Evolutionary conservation across 108 stramenopile genomes (phyloP), one percentile per base, ranked within the genome.

Genomic region (Stephanodiscus minutulus): DNA sequence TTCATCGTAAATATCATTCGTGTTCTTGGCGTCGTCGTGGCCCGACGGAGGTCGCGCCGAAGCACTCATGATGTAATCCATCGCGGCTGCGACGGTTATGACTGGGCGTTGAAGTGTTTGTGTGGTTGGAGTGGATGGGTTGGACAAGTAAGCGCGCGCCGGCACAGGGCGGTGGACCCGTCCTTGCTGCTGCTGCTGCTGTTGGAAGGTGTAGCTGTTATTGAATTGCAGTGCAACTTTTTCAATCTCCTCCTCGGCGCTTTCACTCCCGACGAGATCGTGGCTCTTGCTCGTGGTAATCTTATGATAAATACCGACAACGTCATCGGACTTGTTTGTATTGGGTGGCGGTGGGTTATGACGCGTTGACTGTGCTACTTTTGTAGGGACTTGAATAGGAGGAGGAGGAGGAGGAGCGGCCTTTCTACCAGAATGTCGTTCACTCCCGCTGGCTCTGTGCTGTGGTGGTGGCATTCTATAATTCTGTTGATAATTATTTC

Each of bases 161-260:
- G 71, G 71, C 31, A 28, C 41, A 55, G 66, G 63, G 31, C 71
- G 78, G 24, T 70, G 47, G 13, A 28, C 20, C 20, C 35, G 15
- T 27, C 36, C 39, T 37, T 60, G 59, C 35, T 68, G 66, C 17
- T 67, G 50, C 15, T 82, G 80, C 55, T 82, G 86, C 89, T 85
- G 87, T 72, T 90, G 86, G 66, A 82, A 86, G 13, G 29, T 44
- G 46, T 82, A 81, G 31, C 52, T 24, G 6, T 68, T 68, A 41
- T 67, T 60, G 31, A 33, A 33, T 33, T 33, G 31, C 3, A 72
- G 50, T 53, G 59, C 64, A 55, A 60, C 72, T 43, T 31, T 58
- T 27, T 64, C 61, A 33, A 54, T 22, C 18, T 71, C 64, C 5
- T 73, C 72, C 12, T 61, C 44, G 60, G 73, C 28, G 17, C 72